Evolutionary conservation across 257 asterid species (phyloP).

Genomic region (Verbena officinalis): DNA sequence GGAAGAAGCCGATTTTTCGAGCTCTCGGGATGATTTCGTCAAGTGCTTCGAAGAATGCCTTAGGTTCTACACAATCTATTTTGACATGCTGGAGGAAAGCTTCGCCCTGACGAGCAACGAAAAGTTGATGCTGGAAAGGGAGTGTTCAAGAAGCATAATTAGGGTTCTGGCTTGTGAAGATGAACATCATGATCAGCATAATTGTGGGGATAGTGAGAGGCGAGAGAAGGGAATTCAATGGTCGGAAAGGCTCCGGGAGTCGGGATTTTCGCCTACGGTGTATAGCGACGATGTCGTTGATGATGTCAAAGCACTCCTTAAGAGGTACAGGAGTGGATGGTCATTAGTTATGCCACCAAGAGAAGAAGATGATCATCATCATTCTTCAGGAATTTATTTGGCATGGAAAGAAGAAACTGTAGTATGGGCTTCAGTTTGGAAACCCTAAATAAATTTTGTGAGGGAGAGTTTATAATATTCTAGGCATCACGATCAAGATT

Average conservation of each 20-base stretch:
- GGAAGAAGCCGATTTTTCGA: slow-evolving; percentile 79
- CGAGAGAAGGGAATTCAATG: slow-evolving; percentile 74
- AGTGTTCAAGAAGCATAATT: slow-evolving; percentile 67
- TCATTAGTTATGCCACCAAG: slow-evolving; percentile 45
- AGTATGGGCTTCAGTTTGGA: slow-evolving; percentile 94
- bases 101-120: slow-evolving; percentile 75
- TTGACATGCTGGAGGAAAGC: slow-evolving; percentile 79
- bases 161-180: slow-evolving; percentile 79
- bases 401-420: slow-evolving; percentile 85
- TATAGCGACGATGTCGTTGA: slow-evolving; percentile 77
- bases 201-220: slow-evolving; percentile 51
- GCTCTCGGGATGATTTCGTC: slow-evolving; percentile 42
- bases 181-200: background rate
- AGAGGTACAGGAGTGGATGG: slow-evolving; percentile 80
- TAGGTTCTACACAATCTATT: slow-evolving; percentile 65
- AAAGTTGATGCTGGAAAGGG: slow-evolving; percentile 79
- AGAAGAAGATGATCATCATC: slow-evolving; percentile 33
- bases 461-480: background rate
- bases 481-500: background rate
- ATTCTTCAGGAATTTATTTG: slow-evolving; percentile 51
- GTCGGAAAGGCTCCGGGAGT: slow-evolving; percentile 59
- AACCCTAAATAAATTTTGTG: slow-evolving; percentile 39
- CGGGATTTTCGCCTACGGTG: slow-evolving; percentile 40
- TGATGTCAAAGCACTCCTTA: slow-evolving; percentile 73
- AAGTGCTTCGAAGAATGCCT: slow-evolving; percentile 82